Evolutionary conservation across 495 filamentous ascomycete species (phyloP).

Genomic region (Talaromyces thailandensis): DNA sequence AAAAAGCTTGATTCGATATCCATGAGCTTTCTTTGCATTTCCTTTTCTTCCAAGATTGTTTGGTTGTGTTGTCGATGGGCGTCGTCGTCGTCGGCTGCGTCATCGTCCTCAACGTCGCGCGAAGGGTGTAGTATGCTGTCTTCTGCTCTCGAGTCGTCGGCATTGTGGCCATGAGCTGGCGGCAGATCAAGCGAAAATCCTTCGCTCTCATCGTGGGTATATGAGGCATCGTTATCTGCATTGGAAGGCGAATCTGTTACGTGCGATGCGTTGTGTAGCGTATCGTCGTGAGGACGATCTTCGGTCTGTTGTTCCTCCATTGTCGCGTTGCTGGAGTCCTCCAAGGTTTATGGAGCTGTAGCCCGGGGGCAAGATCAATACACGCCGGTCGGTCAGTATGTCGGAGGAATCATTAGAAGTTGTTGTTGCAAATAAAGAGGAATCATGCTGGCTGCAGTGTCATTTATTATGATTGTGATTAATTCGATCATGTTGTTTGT

Average conservation of each 20-base stretch:
- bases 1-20: constrained; percentile 87
- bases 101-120: constrained; percentile 30
- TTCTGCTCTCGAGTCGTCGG: constrained; percentile 18
- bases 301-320: background rate
- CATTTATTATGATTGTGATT: background rate
- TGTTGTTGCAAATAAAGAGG: background rate
- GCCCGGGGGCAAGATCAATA: background rate
- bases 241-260: background rate
- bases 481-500: constrained; percentile 4
- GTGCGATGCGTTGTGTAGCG: background rate
- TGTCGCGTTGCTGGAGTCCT: background rate
- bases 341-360: background rate
- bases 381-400: background rate
- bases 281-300: constrained; percentile 7
- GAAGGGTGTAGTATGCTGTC: constrained; percentile 15
- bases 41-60: constrained; percentile 50
- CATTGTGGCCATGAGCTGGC: constrained; percentile 30
- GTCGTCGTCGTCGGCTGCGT: constrained; percentile 20
- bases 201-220: constrained; percentile 14
- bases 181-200: constrained; percentile 21
- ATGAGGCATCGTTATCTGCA: background rate
- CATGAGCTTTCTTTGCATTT: constrained; percentile 63
- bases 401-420: background rate
- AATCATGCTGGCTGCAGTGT: background rate
- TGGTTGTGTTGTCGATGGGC: constrained; percentile 23